These are phyloP conservation scores for Nicotiana knightiana DNA, from an alignment of 257 asterid genomes.

Conservation along the genomic window DNA sequence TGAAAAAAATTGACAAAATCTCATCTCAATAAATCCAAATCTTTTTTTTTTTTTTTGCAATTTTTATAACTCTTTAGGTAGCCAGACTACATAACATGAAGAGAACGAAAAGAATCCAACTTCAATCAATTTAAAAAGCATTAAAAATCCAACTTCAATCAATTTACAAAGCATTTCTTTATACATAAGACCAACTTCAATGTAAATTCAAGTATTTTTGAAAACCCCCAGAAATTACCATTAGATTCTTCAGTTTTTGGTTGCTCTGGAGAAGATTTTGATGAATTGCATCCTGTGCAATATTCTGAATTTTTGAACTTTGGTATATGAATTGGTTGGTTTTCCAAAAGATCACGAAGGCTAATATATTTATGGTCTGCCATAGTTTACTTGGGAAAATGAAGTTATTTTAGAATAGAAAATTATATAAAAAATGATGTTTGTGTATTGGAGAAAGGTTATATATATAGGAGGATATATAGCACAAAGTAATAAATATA, in stretches of 20 bases:
- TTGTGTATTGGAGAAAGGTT: background rate
- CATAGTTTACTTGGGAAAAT: background rate
- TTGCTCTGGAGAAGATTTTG: background rate
- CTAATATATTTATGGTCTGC: background rate
- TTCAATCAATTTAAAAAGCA: background rate
- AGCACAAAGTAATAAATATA: background rate
- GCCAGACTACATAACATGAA: background rate
- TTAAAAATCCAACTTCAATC: background rate
- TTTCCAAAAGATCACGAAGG: background rate
- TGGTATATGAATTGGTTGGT: background rate
- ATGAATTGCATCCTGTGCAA: background rate
- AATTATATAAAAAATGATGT: background rate
- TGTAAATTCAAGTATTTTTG: background rate
- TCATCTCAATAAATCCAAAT: constrained; percentile 1
- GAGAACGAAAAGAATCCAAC: no score
- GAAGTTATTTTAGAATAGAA: background rate
- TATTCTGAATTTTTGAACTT: background rate
- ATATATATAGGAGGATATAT: background rate
- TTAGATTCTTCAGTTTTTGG: background rate
- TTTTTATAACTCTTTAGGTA: background rate
- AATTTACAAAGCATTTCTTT: background rate
- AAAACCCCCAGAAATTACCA: background rate
- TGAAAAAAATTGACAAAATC: background rate
- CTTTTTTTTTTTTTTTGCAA: background rate
- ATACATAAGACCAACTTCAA: background rate